Base-by-base conservation (phyloP, 176 grass and related monocot species). In the Cenchrus fungigraminus region DNA sequence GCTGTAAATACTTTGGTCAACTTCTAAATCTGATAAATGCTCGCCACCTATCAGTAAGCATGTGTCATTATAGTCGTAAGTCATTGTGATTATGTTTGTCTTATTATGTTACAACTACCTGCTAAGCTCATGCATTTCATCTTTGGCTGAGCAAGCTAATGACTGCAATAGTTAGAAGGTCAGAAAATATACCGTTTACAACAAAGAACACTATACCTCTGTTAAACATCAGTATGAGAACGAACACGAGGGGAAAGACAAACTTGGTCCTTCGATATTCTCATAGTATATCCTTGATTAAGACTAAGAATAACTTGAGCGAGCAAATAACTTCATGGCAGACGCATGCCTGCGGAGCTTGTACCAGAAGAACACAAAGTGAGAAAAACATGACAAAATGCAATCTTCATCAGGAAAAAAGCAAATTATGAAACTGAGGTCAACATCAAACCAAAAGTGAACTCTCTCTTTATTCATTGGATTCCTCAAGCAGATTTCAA, bases 391-490 rank as follows among this genome's bases (percentile, higher is more conserved):
- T 84, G 89, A 71, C 70, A 84, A 71, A 87, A 87, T 84, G 76
- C 31, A 87, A 60, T 63, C 76, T 80, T 91, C 76, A 71, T 8
- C 43, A 76, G 34, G 31, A 25, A 70, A 55, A 79, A 80, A 63
- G 68, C 45, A 84, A 89, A 79, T 80, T 63, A 87, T 84, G 61
- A 45, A 80, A 87, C 75, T 56, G 69, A 84, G 62, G 85, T 87
- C 85, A 76, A 76, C 81, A 91, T 91, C 81, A 19, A 87, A 76
- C 34, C 17, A 87, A 87, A 90, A 84, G 89, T 69, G 71, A 75
- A 72, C 40, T 28, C 57, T 84, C 68, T 53, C 81, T 87, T 91
- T 87, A 63, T 76, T 87, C 75, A 90, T 71, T 91, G 17, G 76
- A 87, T 77, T 60, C 75, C 54, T 10, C 63, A 57, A 87, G 71